Evolutionary conservation across 2,329 filamentous ascomycete species (phyloP).

Genomic region (Beauveria australis): DNA sequence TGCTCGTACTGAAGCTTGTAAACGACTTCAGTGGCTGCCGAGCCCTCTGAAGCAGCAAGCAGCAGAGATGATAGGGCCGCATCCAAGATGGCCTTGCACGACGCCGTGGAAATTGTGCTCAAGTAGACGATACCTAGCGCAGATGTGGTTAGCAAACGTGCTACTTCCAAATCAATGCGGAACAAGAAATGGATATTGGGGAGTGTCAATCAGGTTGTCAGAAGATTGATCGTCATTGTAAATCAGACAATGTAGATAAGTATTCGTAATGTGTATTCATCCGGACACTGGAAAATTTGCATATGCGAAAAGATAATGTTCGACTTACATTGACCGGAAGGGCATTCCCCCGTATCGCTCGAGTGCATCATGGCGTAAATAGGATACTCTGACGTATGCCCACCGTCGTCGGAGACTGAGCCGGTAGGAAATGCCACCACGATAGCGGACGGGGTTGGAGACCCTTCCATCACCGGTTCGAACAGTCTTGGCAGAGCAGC

Average conservation of each 20-base stretch:
- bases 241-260: constrained; percentile 99
- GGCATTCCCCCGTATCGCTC: constrained; percentile 88
- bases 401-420: constrained; percentile 29
- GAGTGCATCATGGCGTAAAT: constrained; percentile 67
- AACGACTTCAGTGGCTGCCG: constrained; percentile 27
- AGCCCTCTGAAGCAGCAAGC: constrained; percentile 21
- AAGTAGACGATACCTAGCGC: constrained; percentile 27
- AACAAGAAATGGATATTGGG: constrained; percentile 14
- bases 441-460: constrained; percentile 65
- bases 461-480: constrained; percentile 61
- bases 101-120: constrained; percentile 26
- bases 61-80: constrained; percentile 36
- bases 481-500: constrained; percentile 61
- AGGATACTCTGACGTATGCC: constrained; percentile 33
- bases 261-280: constrained; percentile 78
- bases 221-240: constrained; percentile 78
- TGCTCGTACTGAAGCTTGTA: constrained; percentile 52
- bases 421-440: constrained; percentile 58
- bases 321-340: constrained; percentile 78
- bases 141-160: constrained; percentile 24
- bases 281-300: constrained; percentile 46
- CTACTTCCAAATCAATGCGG: constrained; percentile 7
- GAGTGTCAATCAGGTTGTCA: constrained; percentile 73
- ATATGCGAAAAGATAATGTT: constrained; percentile 13
- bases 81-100: constrained; percentile 30